Evolutionary conservation across 2,329 filamentous ascomycete species (phyloP), one percentile per base, ranked within the genome.

Genomic region (Ilyonectria sp.): DNA sequence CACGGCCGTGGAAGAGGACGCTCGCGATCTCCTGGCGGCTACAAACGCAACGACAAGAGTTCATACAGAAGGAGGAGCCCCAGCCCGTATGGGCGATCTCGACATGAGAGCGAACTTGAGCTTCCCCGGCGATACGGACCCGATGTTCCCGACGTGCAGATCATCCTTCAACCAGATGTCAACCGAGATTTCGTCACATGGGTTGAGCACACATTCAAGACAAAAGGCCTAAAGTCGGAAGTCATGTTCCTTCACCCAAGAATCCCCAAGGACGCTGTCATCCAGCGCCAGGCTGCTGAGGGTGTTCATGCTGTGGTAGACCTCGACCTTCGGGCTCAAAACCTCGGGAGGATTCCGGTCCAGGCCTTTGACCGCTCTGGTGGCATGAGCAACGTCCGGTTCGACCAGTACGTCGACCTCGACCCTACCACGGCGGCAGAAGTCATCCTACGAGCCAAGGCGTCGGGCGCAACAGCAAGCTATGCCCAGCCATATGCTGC

Each of bases 111-210:
- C 63, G 87, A 91, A 60, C 84, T 94, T 13, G 91, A 93, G 33
- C 88, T 97, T 8, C 93, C 94, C 49, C 89, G 91, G 63, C 87
- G 94, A 64, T 89, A 90, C 65, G 90, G 93, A 5, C 84, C 87
- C 64, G 90, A 96, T 70, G 91, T 98, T 23, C 95, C 95, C 2
- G 94, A 98, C 74, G 92, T 98, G 17, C 94, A 98, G 78, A 90
- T 98, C 33, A 89, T 98, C 31, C 88, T 97, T 6, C 85, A 95
- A 50, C 91, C 95, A 70, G 91, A 94, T 72, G 87, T 97, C 13
- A 90, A 92, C 66, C 86, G 92, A 67, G 91, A 94, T 63, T 98
- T 97, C 76, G 90, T 97, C 57, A 86, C 86, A 59, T 97, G 93
- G 88, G 91, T 97, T 11, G 93, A 97, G 77, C 87, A 88, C 37